phyloP scores from a whole-genome alignment of 805 yeast species.

The Metschnikowia lunata region DNA sequence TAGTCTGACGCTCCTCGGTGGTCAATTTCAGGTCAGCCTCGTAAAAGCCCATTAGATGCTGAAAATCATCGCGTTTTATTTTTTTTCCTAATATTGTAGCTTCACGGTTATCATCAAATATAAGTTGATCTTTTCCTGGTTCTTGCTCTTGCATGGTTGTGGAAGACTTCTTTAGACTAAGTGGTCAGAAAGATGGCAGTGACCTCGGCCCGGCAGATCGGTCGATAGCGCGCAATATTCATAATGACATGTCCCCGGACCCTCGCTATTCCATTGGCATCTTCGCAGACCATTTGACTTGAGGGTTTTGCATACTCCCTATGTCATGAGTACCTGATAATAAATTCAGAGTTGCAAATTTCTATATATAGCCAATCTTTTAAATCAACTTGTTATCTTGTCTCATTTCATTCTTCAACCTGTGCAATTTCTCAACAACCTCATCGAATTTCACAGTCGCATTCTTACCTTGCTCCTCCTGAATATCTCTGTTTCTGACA shows the following conservation, averaged over 20 bases:
- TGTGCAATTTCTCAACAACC: conserved; percentile 64
- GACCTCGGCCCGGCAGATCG: no score
- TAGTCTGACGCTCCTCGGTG: conserved; percentile 36
- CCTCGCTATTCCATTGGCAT: no score
- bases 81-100: conserved; percentile 15
- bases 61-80: conserved; percentile 32
- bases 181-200: no score
- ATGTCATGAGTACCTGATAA: no score
- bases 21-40: conserved; percentile 44
- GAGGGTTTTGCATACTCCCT: no score
- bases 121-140: neutral
- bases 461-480: conserved; percentile 88
- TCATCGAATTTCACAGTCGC: conserved; percentile 71
- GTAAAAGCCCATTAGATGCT: conserved; percentile 42
- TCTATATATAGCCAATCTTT: conserved; percentile 1
- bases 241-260: no score
- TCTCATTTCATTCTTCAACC: conserved; percentile 71
- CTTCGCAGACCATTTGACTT: no score
- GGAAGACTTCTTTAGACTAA: no score
- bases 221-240: no score
- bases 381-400: conserved; percentile 48
- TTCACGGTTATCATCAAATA: conserved; percentile 1
- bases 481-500: conserved; percentile 94
- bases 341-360: neutral
- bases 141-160: conserved; percentile 2